Base-by-base conservation (phyloP, 2,329 filamentous ascomycete species). In the Diplodia scrobiculata region DNA sequence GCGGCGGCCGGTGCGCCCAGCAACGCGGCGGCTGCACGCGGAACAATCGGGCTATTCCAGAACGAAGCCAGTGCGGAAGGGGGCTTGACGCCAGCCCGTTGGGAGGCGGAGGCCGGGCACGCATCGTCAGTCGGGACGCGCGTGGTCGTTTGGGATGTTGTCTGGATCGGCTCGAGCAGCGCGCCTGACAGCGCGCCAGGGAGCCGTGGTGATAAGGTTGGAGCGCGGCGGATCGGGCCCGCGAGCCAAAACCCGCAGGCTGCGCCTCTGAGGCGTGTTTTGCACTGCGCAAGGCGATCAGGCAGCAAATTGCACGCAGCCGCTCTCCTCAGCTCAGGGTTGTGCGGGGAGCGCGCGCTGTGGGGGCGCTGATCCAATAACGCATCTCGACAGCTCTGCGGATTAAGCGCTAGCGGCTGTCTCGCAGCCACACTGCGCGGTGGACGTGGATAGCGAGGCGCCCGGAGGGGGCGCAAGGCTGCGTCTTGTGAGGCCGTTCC, bases 361-460 rank as follows among this genome's bases (percentile, higher is more conserved):
- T 50, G 58, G 58, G 58, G 55, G 34, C 45, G 58, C 27, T 62
- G 58, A 62, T 62, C 58, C 58, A 62, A 62, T 62, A 41, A 47
- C 55, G 9, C 36, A 59, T 59, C 54, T 29, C 58, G 21, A 29
- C 27, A 36, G 45, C 45, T 50, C 34, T 54, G 54, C 36, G 54
- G n/a, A 13, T 60, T 34, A 60, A 62, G 58, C 58, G 58, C 58
- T 62, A 62, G 52, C 32, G 58, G 58, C 45, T 62, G 58, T 62
- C 58, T 62, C 58, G 58, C 45, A 45, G 58, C 58, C 58, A 62
- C 55, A 7, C 53, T 41, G 34, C 13, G 55, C 32, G 45, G 51
- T 10, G 27, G 17, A 50, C 45, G 58, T 50, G 58, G 55, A 25
- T 47, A 17, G 55, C 38, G 41, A 45, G 41, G 41, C 41, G 41